Evolutionary conservation across 305 asterid genomes (phyloP), one percentile per base, ranked within the genome.

Genomic region (Fraxinus dipetala): DNA sequence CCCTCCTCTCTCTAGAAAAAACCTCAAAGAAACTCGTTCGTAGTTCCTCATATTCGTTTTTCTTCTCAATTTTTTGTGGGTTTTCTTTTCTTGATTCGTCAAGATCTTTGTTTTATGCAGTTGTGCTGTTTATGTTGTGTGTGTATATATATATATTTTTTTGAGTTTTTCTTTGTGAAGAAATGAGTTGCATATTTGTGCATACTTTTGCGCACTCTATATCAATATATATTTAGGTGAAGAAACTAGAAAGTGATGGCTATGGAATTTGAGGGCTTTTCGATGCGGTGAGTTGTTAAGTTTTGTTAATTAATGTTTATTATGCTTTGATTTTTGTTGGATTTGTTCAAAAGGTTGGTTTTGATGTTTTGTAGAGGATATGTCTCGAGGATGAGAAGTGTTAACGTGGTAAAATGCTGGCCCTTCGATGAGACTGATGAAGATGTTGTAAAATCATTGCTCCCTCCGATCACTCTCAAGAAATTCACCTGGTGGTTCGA

Each of bases 401-500:
- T 85, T 73, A 84, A 91, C 90, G 91, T 92, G 91, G 89, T 78
- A 82, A 87, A 89, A 56, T 89, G 94, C 91, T 93, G 97, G 94
- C 97, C 97, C 22, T 93, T 93, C 75, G 91, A 86, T 80, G 90
- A 85, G 18, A 59, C 81, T 11, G 63, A 75, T 34, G 90, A 85
- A 70, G 86, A 85, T 26, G 78, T 81, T 40, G 88, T 87, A 6
- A 79, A 80, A 61, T 85, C 91, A 2, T 72, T 84, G 79, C 90
- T 93, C 65, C 95, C 97, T 78, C 91, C 96, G 0, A 92, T 93
- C 82, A 79, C 88, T 24, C 84, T 89, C 79, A 86, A 88, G 88
- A 91, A 89, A 85, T 93, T 92, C 90, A 85, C 87, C 9, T 93
- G 95, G 96, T 93, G 97, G 97, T 59, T 84, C 24, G 91, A 91